Conservation (phyloP, 768 basidiomycete species). For the Serpula lacrymans region DNA sequence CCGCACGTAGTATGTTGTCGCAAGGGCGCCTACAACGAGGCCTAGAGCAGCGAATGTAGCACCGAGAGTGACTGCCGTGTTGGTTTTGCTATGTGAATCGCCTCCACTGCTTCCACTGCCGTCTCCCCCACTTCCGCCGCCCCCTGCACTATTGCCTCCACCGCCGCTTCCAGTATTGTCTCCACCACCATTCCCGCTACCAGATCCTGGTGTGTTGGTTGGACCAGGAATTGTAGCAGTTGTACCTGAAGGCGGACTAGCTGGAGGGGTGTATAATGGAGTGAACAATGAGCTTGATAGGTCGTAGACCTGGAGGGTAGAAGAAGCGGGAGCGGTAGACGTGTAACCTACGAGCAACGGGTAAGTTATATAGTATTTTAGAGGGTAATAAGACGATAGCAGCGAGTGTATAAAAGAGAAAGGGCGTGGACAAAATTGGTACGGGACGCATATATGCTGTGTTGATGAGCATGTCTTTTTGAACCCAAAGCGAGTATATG, state of each 20-base stretch:
- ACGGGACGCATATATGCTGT: too few relatives aligned
- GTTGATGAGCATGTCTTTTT: too few relatives aligned
- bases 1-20: slow-evolving; percentile 37
- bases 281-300: slow-evolving; percentile 35
- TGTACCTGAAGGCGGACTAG: slow-evolving; percentile 24
- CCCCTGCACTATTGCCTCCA: slow-evolving; percentile 12
- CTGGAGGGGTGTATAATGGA: slow-evolving; percentile 39
- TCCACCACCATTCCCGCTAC: slow-evolving; percentile 5
- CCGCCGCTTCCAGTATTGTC: slow-evolving; percentile 6
- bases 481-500: too few relatives aligned
- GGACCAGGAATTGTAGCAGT: slow-evolving; percentile 26
- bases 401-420: too few relatives aligned
- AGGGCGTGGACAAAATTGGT: too few relatives aligned
- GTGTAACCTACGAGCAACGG: too few relatives aligned
- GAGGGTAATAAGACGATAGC: too few relatives aligned
- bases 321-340: slow-evolving; percentile 47
- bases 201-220: slow-evolving; percentile 25
- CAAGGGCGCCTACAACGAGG: slow-evolving; percentile 41
- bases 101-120: slow-evolving; percentile 14
- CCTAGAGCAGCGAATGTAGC: slow-evolving; percentile 59
- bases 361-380: not conserved
- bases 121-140: slow-evolving; percentile 10
- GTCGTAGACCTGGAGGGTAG: slow-evolving; percentile 54
- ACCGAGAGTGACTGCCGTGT: slow-evolving; percentile 56
- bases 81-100: slow-evolving; percentile 12